Base-by-base conservation (phyloP, 352 stramenopile genomes). In the Globisporangium acanthophoron region DNA sequence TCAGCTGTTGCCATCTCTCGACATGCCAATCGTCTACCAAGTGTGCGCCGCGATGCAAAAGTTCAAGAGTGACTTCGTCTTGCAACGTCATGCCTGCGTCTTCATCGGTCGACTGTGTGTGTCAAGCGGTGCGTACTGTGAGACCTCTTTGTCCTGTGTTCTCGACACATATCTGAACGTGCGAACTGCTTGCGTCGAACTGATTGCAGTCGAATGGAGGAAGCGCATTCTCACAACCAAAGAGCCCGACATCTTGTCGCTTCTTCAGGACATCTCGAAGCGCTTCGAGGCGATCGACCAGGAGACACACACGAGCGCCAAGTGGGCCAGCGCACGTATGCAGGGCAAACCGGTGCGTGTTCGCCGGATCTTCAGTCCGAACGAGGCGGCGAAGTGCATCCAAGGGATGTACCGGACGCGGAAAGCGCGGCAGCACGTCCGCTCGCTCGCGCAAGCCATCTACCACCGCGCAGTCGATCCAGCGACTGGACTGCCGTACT, bases 361-460 rank as follows among this genome's bases (percentile, higher is more conserved):
- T 27, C 58, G 18, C 0, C 52, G 61, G 13, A 58, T 58, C 47
- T 52, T 76, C 6, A 70, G 21, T 27, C 46, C 64, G 53, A 54
- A 70, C 6, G 59, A 69, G 2, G 79, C 79, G 12, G 74, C 74
- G 18, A 69, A 35, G 51, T 47, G 71, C 50, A 75, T 91, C 46
- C 81, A 91, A 55, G 58, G 65, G 18, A 47, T 91, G n/a, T 90
- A 74, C 55, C 77, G 77, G 27, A 73, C 48, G 13, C 70, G 78
- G 33, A 85, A 87, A 53, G 81, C 81, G 2, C 64, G 67, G 18
- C 53, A 76, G 37, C 47, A 64, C 41, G 52, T 73, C 12, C 73
- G 67, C n/a, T 56, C 54, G 1, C 52, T 88, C 4, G 79, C 77
- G 5, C 54, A 47, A 6, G 52, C 55, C 0, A 56, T 87, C 15